Conservation (phyloP, 2,329 filamentous ascomycete species). For the Apiospora saccharicola region DNA sequence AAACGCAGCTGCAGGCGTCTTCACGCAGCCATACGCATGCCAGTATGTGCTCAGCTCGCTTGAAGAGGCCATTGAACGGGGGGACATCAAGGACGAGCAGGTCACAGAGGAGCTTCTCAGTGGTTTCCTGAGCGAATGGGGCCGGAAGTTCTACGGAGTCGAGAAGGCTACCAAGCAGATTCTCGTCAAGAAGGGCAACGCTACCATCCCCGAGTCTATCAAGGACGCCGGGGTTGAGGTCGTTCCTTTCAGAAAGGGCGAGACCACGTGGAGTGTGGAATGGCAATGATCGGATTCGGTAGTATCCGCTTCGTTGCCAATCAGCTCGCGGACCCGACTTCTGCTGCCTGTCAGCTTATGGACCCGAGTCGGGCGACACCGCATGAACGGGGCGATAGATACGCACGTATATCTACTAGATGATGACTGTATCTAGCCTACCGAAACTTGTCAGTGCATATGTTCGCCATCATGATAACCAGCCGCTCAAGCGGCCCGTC, state of each 20-base stretch:
- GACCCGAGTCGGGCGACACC: neutral
- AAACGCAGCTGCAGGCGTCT: conserved; percentile 74
- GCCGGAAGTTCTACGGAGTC: conserved; percentile 37
- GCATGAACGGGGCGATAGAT: neutral
- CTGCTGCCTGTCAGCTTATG: neutral
- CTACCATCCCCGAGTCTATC: conserved; percentile 61
- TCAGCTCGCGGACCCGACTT: neutral
- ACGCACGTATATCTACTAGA: neutral
- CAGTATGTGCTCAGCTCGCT: conserved; percentile 68
- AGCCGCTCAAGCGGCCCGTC: neutral
- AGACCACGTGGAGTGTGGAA: conserved; percentile 64
- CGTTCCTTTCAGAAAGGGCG: conserved; percentile 70
- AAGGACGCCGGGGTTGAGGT: conserved; percentile 65
- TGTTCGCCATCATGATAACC: neutral
- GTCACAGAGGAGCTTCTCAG: conserved; percentile 40
- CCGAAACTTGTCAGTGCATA: neutral
- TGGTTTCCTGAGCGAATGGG: conserved; percentile 41
- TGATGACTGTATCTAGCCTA: neutral
- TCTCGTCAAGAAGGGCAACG: conserved; percentile 35
- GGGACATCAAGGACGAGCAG: conserved; percentile 38
- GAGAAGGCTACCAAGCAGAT: conserved; percentile 26
- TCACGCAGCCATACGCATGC: conserved; percentile 71
- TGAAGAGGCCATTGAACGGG: conserved; percentile 51
- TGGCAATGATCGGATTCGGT: conserved; percentile 45
- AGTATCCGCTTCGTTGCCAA: conserved; percentile 2